These are phyloP conservation scores for Articulospora tetracladia DNA, from an alignment of 495 filamentous ascomycete species.

Conservation along the genomic window DNA sequence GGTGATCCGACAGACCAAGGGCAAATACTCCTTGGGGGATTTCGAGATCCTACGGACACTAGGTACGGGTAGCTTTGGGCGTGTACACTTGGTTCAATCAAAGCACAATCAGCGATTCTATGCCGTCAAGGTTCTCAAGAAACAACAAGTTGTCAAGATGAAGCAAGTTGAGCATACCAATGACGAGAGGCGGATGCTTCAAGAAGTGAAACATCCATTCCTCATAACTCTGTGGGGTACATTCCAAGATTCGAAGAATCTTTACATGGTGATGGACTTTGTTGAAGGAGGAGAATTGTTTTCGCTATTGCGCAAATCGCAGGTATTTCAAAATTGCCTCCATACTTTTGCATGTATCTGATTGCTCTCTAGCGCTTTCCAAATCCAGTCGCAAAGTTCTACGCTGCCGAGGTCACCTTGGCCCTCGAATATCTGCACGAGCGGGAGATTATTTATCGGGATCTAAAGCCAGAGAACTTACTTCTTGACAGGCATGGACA, in stretches of 20 bases:
- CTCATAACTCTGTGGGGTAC: conserved; percentile 97
- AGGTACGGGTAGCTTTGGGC: conserved; percentile 93
- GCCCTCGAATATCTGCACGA: conserved; percentile 95
- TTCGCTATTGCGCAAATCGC: conserved; percentile 90
- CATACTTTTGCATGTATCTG: background rate
- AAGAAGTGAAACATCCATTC: conserved; percentile 94
- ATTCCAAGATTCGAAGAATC: conserved; percentile 89
- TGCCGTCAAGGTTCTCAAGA: conserved; percentile 96
- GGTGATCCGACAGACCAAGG: conserved; percentile 74
- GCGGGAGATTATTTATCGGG: conserved; percentile 94
- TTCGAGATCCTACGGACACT: conserved; percentile 86
- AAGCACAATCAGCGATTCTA: conserved; percentile 97
- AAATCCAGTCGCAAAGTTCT: conserved; percentile 98
- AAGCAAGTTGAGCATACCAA: conserved; percentile 99
- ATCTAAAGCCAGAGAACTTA: conserved; percentile 95
- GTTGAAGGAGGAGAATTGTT: conserved; percentile 99
- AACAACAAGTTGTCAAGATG: conserved; percentile 98
- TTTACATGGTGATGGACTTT: conserved; percentile 99
- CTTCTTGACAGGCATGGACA: conserved; percentile 95
- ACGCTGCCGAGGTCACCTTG: conserved; percentile 94
- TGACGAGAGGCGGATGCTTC: conserved; percentile 92
- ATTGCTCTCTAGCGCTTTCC: conserved; percentile 78
- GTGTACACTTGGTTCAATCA: conserved; percentile 94
- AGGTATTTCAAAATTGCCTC: conserved; percentile 58
- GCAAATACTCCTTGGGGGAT: conserved; percentile 92